Conservation (phyloP, 2,329 filamentous ascomycete species). For the Talaromyces sp. region DNA sequence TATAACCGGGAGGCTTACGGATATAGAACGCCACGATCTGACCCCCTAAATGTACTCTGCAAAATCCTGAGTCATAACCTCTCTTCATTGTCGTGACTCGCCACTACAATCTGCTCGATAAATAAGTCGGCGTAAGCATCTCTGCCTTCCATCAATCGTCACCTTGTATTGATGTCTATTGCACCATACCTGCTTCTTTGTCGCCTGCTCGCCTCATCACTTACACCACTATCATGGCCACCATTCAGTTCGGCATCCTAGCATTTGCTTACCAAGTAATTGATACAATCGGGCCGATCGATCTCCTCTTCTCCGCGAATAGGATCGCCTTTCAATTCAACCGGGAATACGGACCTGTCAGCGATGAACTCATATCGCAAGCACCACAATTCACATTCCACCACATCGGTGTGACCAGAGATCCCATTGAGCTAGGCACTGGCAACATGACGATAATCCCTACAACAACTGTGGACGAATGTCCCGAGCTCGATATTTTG, state of each 20-base stretch:
- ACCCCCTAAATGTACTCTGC: background rate
- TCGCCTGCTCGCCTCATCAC: background rate
- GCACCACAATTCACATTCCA: slow-evolving; percentile 30
- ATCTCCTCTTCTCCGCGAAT: slow-evolving; percentile 24
- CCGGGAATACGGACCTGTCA: slow-evolving; percentile 14
- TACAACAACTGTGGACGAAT: slow-evolving; percentile 28
- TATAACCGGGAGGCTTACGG: slow-evolving; percentile 1
- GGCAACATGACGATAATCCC: slow-evolving; percentile 21
- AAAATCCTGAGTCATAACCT: background rate
- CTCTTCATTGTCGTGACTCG: no score
- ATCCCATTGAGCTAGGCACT: slow-evolving; percentile 22
- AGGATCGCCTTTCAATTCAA: slow-evolving; percentile 15
- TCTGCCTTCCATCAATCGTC: background rate
- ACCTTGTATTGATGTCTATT: background rate
- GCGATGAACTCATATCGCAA: slow-evolving; percentile 15
- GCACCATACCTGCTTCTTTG: background rate
- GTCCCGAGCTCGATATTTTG: slow-evolving; percentile 35
- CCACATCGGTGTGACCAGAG: slow-evolving; percentile 28
- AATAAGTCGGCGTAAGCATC: background rate
- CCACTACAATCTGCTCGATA: background rate
- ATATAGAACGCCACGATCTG: background rate
- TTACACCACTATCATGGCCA: slow-evolving; percentile 11
- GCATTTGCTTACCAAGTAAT: slow-evolving; percentile 29
- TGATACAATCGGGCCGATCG: slow-evolving; percentile 28
- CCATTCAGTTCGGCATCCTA: slow-evolving; percentile 23